Conservation (phyloP, 345 rosid species). For the rapeseed (Brassica napus) region Da-Ae NC_063447.1:16657001-16657500, state of each 20-base stretch:
- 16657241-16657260: not conserved
- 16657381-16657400: not conserved
- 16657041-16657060: not conserved
- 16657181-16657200: slow-evolving; percentile 6
- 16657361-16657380: not conserved
- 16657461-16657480: not conserved
- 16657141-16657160: not conserved
- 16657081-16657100: not conserved
- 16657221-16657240: not conserved
- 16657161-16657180: not conserved
- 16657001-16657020: not conserved
- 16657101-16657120: not conserved
- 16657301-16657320: not conserved
- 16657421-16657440: not conserved
- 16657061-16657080: not conserved
- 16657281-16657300: not conserved
- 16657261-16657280: not conserved
- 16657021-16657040: not conserved
- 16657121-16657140: not conserved
- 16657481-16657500: not conserved
- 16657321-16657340: not conserved
- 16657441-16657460: not conserved
- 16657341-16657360: not conserved
- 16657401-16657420: not conserved
- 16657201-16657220: not conserved